A percentile compares a stretch with the other conserved stretches of the same genome.
phyloP scores from a whole-genome alignment of 148 eudicot genomes.

The Limonium bicolor region DNA sequence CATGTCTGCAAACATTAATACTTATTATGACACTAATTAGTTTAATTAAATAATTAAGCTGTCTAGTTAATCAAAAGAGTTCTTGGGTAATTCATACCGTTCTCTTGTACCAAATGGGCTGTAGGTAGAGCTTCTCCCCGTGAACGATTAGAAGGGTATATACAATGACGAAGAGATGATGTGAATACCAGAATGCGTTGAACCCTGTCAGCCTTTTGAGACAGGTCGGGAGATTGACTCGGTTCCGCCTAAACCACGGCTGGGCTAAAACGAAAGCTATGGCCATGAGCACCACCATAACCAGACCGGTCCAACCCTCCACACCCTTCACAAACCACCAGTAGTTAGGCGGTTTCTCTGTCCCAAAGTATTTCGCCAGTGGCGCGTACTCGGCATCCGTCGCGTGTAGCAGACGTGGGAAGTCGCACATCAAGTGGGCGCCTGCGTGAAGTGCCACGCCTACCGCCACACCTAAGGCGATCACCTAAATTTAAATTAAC shows the following conservation, averaged over 20 bases:
- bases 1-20: constrained; percentile 23
- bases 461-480: constrained; percentile 31
- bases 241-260: constrained; percentile 41
- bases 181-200: constrained; percentile 55
- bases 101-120: constrained; percentile 25
- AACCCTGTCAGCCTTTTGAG: constrained; percentile 39
- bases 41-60: background rate
- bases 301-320: constrained; percentile 38
- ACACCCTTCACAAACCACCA: constrained; percentile 46
- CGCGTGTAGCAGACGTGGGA: constrained; percentile 35
- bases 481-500: constrained; percentile 13
- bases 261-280: constrained; percentile 37
- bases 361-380: constrained; percentile 19
- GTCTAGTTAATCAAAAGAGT: too few relatives aligned
- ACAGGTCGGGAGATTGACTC: constrained; percentile 29
- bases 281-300: constrained; percentile 36
- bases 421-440: constrained; percentile 38
- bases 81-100: constrained; percentile 19
- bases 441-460: constrained; percentile 31
- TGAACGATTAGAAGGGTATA: constrained; percentile 31
- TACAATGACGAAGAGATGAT: constrained; percentile 43
- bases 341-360: constrained; percentile 18
- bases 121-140: constrained; percentile 30
- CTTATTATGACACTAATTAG: too few relatives aligned
- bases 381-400: constrained; percentile 24